Evolutionary conservation across 2,329 filamentous ascomycete species (phyloP).

Genomic region (Hypoxylon rubiginosum): DNA sequence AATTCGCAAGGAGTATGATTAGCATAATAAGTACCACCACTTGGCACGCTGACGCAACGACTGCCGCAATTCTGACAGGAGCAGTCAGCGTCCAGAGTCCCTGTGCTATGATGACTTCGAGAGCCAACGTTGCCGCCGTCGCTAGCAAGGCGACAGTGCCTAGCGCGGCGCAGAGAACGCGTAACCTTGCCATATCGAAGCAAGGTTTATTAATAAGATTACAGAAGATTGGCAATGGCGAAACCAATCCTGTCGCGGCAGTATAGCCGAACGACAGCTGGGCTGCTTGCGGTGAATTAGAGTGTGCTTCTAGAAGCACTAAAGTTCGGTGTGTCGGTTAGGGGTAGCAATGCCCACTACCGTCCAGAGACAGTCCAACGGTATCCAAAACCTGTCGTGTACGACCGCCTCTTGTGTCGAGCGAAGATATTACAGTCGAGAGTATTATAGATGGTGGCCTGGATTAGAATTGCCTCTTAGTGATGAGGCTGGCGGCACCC

Average conservation of each 20-base stretch:
- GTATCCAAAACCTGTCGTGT: conserved; percentile 4
- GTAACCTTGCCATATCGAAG: conserved; percentile 54
- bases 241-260: conserved; percentile 10
- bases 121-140: conserved; percentile 56
- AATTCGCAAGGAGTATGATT: conserved; percentile 51
- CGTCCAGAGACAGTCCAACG: conserved; percentile 16
- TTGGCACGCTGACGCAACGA: conserved; percentile 57
- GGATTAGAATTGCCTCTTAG: conserved; percentile 16
- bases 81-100: conserved; percentile 50
- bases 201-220: conserved; percentile 23
- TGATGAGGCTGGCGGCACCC: conserved; percentile 15
- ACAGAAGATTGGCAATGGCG: conserved; percentile 10
- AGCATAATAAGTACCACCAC: conserved; percentile 54
- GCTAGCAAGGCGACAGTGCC: conserved; percentile 56
- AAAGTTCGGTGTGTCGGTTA: conserved; percentile 38
- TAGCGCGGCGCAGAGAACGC: conserved; percentile 53
- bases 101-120: conserved; percentile 58
- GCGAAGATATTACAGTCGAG: conserved; percentile 2
- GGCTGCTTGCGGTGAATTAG: conserved; percentile 20
- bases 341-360: conserved; percentile 41
- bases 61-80: conserved; percentile 54
- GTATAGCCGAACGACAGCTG: conserved; percentile 4
- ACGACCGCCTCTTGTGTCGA: conserved; percentile 2
- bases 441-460: conserved; percentile 7
- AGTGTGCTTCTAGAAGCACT: conserved; percentile 22